Conservation (phyloP, 2,329 filamentous ascomycete genomes). For the Polychaeton citri region DNA sequence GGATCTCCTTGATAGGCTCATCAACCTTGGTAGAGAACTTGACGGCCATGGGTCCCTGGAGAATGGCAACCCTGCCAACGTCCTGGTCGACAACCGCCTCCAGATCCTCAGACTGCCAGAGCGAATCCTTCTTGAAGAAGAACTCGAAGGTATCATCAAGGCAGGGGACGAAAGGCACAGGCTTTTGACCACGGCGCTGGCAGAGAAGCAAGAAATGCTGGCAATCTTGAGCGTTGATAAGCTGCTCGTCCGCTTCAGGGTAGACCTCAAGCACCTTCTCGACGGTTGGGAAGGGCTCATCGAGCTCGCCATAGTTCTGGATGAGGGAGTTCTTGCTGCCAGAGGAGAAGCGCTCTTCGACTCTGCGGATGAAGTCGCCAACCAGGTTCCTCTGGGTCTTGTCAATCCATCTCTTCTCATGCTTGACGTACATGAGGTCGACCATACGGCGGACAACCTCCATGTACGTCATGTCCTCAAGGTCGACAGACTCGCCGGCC, state of each 20-base stretch:
- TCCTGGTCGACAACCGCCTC: slow-evolving; percentile 94
- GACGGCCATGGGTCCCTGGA: slow-evolving; percentile 86
- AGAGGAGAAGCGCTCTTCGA: slow-evolving; percentile 91
- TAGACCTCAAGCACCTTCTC: slow-evolving; percentile 71
- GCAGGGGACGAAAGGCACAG: slow-evolving; percentile 88
- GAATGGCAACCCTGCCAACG: slow-evolving; percentile 87
- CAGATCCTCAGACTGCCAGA: slow-evolving; percentile 97
- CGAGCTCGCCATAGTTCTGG: slow-evolving; percentile 79
- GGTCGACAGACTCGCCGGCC: slow-evolving; percentile 64
- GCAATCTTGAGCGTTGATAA: slow-evolving; percentile 96
- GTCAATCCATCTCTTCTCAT: slow-evolving; percentile 86
- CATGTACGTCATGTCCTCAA: slow-evolving; percentile 92
- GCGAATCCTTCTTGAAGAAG: slow-evolving; percentile 99
- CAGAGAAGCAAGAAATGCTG: slow-evolving; percentile 93
- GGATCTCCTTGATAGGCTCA: slow-evolving; percentile 87
- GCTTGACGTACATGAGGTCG: slow-evolving; percentile 81
- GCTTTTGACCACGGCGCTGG: slow-evolving; percentile 86
- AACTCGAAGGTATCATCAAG: slow-evolving; percentile 96
- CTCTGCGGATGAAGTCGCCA: slow-evolving; percentile 88
- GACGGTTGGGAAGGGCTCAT: slow-evolving; percentile 65
- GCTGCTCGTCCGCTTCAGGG: slow-evolving; percentile 73
- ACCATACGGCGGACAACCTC: slow-evolving; percentile 80
- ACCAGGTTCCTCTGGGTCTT: slow-evolving; percentile 68
- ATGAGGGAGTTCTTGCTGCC: slow-evolving; percentile 61
- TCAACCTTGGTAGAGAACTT: slow-evolving; percentile 83